These are phyloP conservation scores for Coriolopsis trogii DNA, from an alignment of 1,284 basidiomycete genomes.

Conservation along the genomic window DNA sequence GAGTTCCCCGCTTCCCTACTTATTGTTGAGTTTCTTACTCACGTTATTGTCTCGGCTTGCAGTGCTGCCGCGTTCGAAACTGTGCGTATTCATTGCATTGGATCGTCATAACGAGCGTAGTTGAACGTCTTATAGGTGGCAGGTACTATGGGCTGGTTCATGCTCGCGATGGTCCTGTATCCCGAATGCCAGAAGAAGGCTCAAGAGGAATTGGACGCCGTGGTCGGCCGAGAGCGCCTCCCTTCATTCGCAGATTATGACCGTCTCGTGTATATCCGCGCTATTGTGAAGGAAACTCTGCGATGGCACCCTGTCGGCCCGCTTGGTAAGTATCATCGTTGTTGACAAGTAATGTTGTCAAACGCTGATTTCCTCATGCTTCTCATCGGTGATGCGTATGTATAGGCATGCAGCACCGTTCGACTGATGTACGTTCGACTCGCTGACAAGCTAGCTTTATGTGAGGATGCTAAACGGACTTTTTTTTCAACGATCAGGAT, in stretches of 20 bases:
- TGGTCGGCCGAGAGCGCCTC: conserved; percentile 32
- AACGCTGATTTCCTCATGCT: conserved; percentile 2
- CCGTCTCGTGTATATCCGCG: conserved; percentile 35
- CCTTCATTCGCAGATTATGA: conserved; percentile 30
- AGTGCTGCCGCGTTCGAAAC: conserved; percentile 5
- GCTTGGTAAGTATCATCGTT: not conserved
- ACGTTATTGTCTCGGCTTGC: not conserved
- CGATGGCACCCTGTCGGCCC: conserved; percentile 19
- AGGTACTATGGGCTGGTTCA: conserved; percentile 17
- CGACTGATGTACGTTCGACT: not conserved
- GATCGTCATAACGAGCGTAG: no score
- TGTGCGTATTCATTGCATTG: not conserved
- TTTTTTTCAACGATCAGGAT: conserved; percentile 5
- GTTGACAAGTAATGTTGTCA: not conserved
- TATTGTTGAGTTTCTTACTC: not conserved
- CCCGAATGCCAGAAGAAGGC: conserved; percentile 40
- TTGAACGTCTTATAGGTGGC: not conserved
- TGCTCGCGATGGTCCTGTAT: conserved; percentile 34
- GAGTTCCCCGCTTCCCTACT: not conserved
- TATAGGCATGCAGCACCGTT: conserved; percentile 14
- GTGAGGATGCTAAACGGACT: no score
- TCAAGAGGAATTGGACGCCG: conserved; percentile 37
- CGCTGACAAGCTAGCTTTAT: no score
- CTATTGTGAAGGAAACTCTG: conserved; percentile 28
- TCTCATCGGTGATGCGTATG: not conserved